Conservation (phyloP, 495 filamentous ascomycete species). For the Xylaria nigripes region DNA sequence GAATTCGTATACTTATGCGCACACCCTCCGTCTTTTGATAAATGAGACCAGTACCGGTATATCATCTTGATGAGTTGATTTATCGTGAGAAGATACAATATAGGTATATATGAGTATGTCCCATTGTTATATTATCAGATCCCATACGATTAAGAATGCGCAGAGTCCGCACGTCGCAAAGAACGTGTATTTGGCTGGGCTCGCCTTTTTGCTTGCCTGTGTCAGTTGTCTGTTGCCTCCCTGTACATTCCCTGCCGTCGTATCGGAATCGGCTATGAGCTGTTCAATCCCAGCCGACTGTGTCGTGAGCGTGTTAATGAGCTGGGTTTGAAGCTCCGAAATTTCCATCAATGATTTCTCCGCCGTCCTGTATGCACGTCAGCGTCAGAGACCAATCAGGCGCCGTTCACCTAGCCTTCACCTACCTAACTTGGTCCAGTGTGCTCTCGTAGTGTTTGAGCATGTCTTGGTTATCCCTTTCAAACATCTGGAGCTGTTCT, state of each 20-base stretch:
- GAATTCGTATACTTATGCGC: too few relatives aligned
- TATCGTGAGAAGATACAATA: background rate
- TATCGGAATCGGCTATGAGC: slow-evolving; percentile 73
- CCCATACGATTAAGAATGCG: slow-evolving; percentile 79
- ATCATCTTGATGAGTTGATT: background rate
- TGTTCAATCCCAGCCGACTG: slow-evolving; percentile 84
- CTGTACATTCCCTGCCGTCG: slow-evolving; percentile 76
- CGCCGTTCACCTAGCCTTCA: slow-evolving; percentile 6
- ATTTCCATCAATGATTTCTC: slow-evolving; percentile 91
- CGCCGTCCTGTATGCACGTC: slow-evolving; percentile 60
- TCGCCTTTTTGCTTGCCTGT: slow-evolving; percentile 67
- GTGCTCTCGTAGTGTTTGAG: slow-evolving; percentile 85
- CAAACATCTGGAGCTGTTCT: slow-evolving; percentile 88
- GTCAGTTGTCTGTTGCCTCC: slow-evolving; percentile 88
- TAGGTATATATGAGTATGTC: slow-evolving; percentile 10
- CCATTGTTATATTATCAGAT: slow-evolving; percentile 64
- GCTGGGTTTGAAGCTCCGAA: slow-evolving; percentile 78
- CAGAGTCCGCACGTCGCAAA: slow-evolving; percentile 79
- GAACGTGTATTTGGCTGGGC: slow-evolving; percentile 83
- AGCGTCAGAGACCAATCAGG: background rate
- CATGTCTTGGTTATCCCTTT: slow-evolving; percentile 87
- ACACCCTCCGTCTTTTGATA: background rate
- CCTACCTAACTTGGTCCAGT: slow-evolving; percentile 84
- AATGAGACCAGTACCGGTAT: background rate
- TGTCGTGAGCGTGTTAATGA: slow-evolving; percentile 72